Evolutionary conservation across 2,329 filamentous ascomycete genomes (phyloP).

Genomic region (Chaetomium strumarium): DNA sequence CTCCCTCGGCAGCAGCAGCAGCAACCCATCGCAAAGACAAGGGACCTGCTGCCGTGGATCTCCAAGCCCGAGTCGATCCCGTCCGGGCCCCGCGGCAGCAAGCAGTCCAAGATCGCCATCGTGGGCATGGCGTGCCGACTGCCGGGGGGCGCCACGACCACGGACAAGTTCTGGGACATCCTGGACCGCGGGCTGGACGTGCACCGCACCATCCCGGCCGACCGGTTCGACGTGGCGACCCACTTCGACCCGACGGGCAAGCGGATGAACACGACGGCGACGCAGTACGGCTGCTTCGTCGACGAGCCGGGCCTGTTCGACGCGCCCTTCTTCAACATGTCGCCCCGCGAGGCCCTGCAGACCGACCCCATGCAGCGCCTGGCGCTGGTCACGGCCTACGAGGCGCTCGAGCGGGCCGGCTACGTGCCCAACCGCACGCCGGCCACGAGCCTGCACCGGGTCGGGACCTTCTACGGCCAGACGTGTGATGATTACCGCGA

Average conservation of each 20-base stretch:
- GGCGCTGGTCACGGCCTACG: slow-evolving; percentile 69
- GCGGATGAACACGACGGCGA: slow-evolving; percentile 68
- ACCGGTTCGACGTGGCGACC: slow-evolving; percentile 65
- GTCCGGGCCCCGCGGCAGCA: slow-evolving; percentile 17
- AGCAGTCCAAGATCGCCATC: slow-evolving; percentile 69
- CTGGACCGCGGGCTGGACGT: slow-evolving; percentile 72
- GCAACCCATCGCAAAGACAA: neutral
- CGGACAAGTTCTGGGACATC: slow-evolving; percentile 67
- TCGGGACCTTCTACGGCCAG: slow-evolving; percentile 70
- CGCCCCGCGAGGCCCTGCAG: slow-evolving; percentile 70
- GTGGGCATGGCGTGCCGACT: slow-evolving; percentile 77
- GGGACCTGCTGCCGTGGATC: slow-evolving; percentile 26
- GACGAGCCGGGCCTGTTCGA: slow-evolving; percentile 73
- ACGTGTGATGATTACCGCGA: slow-evolving; percentile 74
- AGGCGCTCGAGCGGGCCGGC: slow-evolving; percentile 74
- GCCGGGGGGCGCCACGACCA: slow-evolving; percentile 61
- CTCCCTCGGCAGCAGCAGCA: too few species aligned
- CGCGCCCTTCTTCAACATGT: slow-evolving; percentile 81
- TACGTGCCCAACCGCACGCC: slow-evolving; percentile 69
- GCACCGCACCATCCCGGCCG: slow-evolving; percentile 58
- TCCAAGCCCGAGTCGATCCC: neutral
- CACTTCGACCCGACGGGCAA: slow-evolving; percentile 69
- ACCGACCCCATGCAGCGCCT: slow-evolving; percentile 77
- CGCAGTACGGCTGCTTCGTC: slow-evolving; percentile 70
- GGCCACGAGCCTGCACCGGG: slow-evolving; percentile 55